These are phyloP conservation scores for Caryopteris hybrid DNA, from an alignment of 305 asterid species.

Conservation along the genomic window DNA sequence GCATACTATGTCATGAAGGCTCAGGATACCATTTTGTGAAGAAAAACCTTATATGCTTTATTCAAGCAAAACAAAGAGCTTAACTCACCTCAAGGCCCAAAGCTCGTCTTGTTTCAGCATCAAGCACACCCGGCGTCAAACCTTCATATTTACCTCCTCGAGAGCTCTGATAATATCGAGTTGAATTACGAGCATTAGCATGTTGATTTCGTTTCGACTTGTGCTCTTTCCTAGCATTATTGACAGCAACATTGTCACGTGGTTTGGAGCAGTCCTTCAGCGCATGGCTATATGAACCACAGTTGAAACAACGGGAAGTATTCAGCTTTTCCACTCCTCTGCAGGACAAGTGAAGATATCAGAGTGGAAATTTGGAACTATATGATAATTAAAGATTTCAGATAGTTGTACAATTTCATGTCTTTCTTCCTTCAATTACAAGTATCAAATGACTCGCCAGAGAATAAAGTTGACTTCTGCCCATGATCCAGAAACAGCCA, in stretches of 20 bases:
- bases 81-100: conserved; percentile 84
- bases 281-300: conserved; percentile 85
- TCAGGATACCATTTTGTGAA: not conserved
- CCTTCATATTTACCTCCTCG: conserved; percentile 92
- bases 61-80: conserved; percentile 6
- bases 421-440: not conserved
- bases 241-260: conserved; percentile 77
- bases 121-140: conserved; percentile 78
- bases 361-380: conserved; percentile 9
- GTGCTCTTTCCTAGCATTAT: conserved; percentile 83
- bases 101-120: conserved; percentile 66
- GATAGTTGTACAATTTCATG: not conserved
- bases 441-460: not conserved
- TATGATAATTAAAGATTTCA: not conserved
- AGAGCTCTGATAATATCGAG: conserved; percentile 80
- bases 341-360: conserved; percentile 30
- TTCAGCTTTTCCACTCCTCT: conserved; percentile 52
- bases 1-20: not conserved
- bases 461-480: not conserved
- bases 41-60: not conserved
- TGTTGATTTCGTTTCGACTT: conserved; percentile 54
- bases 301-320: conserved; percentile 87
- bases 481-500: not conserved
- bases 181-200: conserved; percentile 64
- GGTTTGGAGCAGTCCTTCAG: conserved; percentile 90